Evolutionary conservation across 176 grass and related monocot genomes (phyloP), one percentile per base, ranked within the genome.

Genomic region (Rhynchospora breviuscula): DNA sequence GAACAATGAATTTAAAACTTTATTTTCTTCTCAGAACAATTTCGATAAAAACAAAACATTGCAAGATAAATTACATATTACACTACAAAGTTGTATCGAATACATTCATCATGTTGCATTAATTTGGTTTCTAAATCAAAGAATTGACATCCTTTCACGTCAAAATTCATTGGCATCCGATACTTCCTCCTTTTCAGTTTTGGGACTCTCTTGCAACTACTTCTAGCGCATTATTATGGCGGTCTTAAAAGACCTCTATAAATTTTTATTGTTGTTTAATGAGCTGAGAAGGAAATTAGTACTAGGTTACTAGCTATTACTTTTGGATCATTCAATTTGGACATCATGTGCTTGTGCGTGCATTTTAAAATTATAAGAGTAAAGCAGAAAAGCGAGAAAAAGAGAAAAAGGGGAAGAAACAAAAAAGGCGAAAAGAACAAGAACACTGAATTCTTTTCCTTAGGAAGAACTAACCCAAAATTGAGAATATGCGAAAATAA

Each of bases 311-410:
- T 49, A 1, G 17, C 35, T n/a, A 40, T 3, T 51, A 14, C 63
- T 11, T 12, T 59, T n/a, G 31, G 47, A 33, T 82, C 67, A 66
- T 46, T 53, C 51, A 12, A 53, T 53, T 53, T 53, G 51, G 19
- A 19, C 0, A 0, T 3, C n/a, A 17, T n/a, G 19, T 7, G 23
- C 11, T 17, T 26, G 14, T 0, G 2, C 12, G 0, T 26, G 10
- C 40, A 10, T 77, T 71, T 40, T 85, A 89, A 86, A 52, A 79
- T 0, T 54, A 58, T 58, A 6, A 2, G 44, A 44, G 64, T 44
- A 73, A 73, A 15, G 35, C 22, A 48, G 31, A 73, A 29, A 48
- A 44, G 3, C 2, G 35, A 2, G 35, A 40, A 40, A 40, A 40
- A 40, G 35, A 40, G 35, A 29, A 40, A 40, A 5, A 40, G 35